Conservation (phyloP, 73 alveolate species). For the Paramecium sexaurelia region DNA sequence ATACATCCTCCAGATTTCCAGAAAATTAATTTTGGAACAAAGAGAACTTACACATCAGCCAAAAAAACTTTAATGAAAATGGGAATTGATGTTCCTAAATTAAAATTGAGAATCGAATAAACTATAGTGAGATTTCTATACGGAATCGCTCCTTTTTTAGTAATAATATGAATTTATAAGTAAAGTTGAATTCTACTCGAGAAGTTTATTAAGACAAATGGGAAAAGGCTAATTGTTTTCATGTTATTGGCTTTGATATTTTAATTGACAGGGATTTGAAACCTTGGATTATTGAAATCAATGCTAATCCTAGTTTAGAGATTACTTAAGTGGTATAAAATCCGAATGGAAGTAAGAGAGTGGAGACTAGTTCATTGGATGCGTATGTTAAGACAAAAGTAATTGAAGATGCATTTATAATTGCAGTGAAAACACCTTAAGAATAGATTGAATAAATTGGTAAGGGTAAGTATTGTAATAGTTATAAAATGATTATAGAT, state of each 20-base stretch:
- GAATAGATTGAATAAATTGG: conserved; percentile 58
- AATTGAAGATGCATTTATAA: conserved; percentile 76
- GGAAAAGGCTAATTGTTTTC: conserved; percentile 77
- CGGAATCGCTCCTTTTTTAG: conserved; percentile 33
- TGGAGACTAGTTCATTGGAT: conserved; percentile 71
- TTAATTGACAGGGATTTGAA: conserved; percentile 79
- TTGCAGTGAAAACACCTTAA: conserved; percentile 60
- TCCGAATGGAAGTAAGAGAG: conserved; percentile 70
- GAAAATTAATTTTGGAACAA: conserved; percentile 36
- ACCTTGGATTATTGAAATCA: conserved; percentile 88
- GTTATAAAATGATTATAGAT: conserved; percentile 62
- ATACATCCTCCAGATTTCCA: conserved; percentile 14
- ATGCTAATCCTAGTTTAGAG: conserved; percentile 88
- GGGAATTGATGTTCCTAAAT: conserved; percentile 51
- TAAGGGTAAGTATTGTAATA: conserved; percentile 52
- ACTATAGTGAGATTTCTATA: conserved; percentile 39
- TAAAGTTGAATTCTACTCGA: background rate
- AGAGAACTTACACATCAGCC: conserved; percentile 74
- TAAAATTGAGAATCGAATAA: conserved; percentile 39
- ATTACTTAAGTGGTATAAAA: conserved; percentile 67
- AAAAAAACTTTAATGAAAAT: conserved; percentile 77
- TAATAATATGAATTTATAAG: background rate
- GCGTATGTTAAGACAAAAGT: conserved; percentile 74
- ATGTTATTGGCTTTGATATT: conserved; percentile 89
- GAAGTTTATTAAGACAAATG: conserved; percentile 49